A percentile compares a stretch with the other conserved stretches of the same genome.
Evolutionary conservation across 495 filamentous ascomycete genomes (phyloP).

Genomic region (Penicillium maclennaniae): DNA sequence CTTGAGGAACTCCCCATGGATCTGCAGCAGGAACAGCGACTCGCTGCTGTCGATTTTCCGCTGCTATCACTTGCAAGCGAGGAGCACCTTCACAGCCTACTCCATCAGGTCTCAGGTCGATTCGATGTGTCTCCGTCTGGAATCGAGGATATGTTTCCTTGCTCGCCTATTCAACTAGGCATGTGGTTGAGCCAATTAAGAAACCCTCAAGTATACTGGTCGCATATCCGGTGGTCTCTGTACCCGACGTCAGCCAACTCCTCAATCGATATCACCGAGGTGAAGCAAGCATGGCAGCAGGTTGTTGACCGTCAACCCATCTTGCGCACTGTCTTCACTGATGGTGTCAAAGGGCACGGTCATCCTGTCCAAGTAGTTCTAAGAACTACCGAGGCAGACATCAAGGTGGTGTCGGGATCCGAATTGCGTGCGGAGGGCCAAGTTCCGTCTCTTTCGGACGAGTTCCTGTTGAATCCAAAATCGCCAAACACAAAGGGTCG

Average conservation of each 20-base stretch:
- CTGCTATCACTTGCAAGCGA: constrained; percentile 39
- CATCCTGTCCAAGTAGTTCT: not conserved
- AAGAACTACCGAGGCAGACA: too few relatives aligned
- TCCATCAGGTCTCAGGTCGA: constrained; percentile 9
- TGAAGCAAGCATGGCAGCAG: not conserved
- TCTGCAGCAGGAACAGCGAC: constrained; percentile 17
- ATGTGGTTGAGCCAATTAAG: not conserved
- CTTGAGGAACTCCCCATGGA: constrained; percentile 43
- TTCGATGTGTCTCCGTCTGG: constrained; percentile 21
- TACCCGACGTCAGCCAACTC: too few relatives aligned
- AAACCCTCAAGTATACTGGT: too few relatives aligned
- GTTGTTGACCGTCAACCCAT: not conserved
- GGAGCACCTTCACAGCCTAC: not conserved
- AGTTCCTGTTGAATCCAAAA: constrained; percentile 8
- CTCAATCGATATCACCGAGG: not conserved
- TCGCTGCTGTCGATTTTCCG: constrained; percentile 14
- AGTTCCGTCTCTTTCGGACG: not conserved
- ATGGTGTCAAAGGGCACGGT: not conserved
- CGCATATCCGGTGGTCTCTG: too few relatives aligned
- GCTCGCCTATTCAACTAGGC: not conserved
- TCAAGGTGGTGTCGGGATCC: too few relatives aligned
- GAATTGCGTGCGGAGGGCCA: too few relatives aligned
- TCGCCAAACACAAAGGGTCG: not conserved
- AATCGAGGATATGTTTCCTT: not conserved
- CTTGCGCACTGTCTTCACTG: not conserved